Conservation (phyloP, 2,329 filamentous ascomycete genomes). For the Aspergillus fischeri region DNA sequence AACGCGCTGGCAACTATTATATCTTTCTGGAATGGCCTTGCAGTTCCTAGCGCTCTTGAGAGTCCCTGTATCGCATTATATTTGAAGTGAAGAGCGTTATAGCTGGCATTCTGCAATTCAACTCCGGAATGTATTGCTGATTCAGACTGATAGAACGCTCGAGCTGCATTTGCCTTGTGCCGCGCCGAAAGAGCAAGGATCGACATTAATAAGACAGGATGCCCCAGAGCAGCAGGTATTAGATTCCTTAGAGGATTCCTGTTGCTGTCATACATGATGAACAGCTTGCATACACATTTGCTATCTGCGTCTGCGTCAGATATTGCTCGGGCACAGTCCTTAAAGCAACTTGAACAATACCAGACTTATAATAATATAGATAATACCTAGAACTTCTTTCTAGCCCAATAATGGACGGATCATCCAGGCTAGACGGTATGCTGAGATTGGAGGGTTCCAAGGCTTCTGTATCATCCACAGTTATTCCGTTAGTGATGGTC, state of each 20-base stretch:
- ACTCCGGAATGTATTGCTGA: not conserved
- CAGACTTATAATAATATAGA: conserved; percentile 30
- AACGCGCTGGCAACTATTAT: conserved; percentile 11
- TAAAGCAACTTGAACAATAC: too few species aligned
- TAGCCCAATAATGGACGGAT: conserved; percentile 11
- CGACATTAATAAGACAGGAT: conserved; percentile 27
- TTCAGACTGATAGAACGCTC: conserved; percentile 18
- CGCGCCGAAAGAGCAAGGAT: conserved; percentile 32
- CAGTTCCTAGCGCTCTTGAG: conserved; percentile 2
- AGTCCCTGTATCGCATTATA: conserved; percentile 15
- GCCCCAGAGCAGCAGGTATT: conserved; percentile 26
- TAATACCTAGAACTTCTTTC: conserved; percentile 26
- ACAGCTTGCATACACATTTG: conserved; percentile 32
- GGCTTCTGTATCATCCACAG: not conserved
- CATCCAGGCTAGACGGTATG: conserved; percentile 10
- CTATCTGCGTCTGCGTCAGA: conserved; percentile 21
- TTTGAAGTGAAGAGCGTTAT: conserved; percentile 22
- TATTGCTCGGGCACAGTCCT: too few species aligned
- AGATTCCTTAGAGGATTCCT: conserved; percentile 32
- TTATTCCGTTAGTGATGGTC: not conserved
- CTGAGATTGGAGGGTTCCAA: not conserved
- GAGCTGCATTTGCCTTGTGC: conserved; percentile 28
- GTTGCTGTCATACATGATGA: conserved; percentile 33
- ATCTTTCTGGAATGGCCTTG: conserved; percentile 3
- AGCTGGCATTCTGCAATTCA: conserved; percentile 5